Conservation (phyloP, 2,329 filamentous ascomycete genomes). For the Aureobasidium lini region DNA sequence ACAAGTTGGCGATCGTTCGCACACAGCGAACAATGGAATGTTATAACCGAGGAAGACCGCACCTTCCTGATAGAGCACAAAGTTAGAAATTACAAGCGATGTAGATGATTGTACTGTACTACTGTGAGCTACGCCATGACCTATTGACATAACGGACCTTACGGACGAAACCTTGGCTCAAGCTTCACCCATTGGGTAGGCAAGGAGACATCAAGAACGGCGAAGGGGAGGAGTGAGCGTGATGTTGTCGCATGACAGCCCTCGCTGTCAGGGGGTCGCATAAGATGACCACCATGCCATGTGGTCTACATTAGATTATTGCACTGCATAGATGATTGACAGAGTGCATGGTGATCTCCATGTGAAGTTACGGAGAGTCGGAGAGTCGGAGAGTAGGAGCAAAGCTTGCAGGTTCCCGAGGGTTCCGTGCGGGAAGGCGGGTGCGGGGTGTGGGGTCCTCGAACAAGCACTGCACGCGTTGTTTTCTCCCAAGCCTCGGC, state of each 20-base stretch:
- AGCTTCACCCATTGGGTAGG: not conserved
- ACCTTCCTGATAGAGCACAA: constrained; percentile 3
- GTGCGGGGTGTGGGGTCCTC: constrained; percentile 1
- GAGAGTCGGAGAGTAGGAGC: not conserved
- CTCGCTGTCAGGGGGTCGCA: not conserved
- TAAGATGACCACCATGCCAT: not conserved
- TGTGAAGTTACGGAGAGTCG: not conserved
- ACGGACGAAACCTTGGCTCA: not conserved
- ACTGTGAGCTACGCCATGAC: not conserved
- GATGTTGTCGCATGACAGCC: not conserved
- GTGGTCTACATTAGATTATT: constrained; percentile 2
- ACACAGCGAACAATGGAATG: not conserved
- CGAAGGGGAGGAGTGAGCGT: not conserved
- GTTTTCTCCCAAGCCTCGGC: constrained; percentile 1
- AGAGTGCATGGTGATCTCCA: not conserved
- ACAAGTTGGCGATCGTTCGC: not conserved
- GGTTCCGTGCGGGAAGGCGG: not conserved
- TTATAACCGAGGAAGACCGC: not conserved
- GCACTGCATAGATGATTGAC: constrained; percentile 6
- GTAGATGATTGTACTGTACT: not conserved
- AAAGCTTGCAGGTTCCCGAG: not conserved
- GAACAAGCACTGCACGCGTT: not conserved
- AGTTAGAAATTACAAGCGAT: not conserved
- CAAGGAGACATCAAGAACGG: not conserved
- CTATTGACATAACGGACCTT: not conserved